phyloP scores from a whole-genome alignment of 164 flowering plant genomes.

The Litsea cubeba region DNA sequence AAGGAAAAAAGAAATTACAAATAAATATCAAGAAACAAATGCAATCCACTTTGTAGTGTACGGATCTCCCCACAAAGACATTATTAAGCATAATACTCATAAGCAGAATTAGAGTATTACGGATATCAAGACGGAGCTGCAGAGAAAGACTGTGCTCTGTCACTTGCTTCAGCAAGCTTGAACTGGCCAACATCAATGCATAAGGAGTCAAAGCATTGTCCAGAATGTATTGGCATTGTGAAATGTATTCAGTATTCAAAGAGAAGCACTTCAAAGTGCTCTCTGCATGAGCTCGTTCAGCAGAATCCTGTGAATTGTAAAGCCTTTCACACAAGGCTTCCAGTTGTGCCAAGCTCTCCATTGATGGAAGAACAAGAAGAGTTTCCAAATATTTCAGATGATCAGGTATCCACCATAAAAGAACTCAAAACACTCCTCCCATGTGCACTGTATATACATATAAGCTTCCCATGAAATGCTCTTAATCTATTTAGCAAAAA shows the following conservation, averaged over 20 bases:
- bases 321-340: slow-evolving; percentile 98
- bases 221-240: slow-evolving; percentile 95
- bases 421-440: slow-evolving; percentile 27
- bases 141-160: slow-evolving; percentile 86
- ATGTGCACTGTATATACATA: slow-evolving; percentile 26
- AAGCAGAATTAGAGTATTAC: slow-evolving; percentile 41
- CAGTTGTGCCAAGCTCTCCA: slow-evolving; percentile 90
- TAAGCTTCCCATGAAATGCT: slow-evolving; percentile 31
- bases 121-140: slow-evolving; percentile 94
- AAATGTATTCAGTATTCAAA: slow-evolving; percentile 75
- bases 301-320: slow-evolving; percentile 91
- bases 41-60: not conserved
- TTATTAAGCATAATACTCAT: slow-evolving; percentile 1
- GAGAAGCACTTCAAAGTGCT: slow-evolving; percentile 90
- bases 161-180: slow-evolving; percentile 97
- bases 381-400: slow-evolving; percentile 23
- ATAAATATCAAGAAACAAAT: not conserved
- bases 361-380: slow-evolving; percentile 21
- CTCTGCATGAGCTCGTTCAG: slow-evolving; percentile 92
- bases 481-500: slow-evolving; percentile 16
- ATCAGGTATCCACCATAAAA: slow-evolving; percentile 31
- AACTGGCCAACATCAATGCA: slow-evolving; percentile 97
- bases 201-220: slow-evolving; percentile 91
- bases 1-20: not conserved
- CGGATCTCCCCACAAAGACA: not conserved